Percentiles rank a stretch among this genome's conserved stretches.
These are phyloP conservation scores for Septoria linicola DNA, from an alignment of 2,329 filamentous ascomycete species.

Conservation along the genomic window DNA sequence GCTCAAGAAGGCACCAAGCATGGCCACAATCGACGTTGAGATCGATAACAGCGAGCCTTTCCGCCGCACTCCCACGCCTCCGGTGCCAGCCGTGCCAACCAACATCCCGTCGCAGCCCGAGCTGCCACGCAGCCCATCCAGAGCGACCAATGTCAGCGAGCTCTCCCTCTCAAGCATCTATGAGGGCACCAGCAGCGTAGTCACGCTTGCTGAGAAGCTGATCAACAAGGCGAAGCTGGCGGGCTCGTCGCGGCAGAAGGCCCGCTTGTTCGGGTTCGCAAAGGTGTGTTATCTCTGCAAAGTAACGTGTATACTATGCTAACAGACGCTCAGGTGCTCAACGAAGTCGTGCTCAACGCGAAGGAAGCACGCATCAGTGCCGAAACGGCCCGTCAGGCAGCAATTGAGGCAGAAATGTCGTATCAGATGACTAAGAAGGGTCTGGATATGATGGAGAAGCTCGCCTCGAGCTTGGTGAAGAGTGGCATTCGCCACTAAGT, in stretches of 20 bases:
- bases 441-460: slow-evolving; percentile 27
- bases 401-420: slow-evolving; percentile 27
- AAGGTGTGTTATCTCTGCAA: slow-evolving; percentile 18
- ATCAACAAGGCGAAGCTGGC: slow-evolving; percentile 18
- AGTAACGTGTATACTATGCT: not conserved
- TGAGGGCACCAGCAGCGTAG: slow-evolving; percentile 4
- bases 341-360: slow-evolving; percentile 29
- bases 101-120: not conserved
- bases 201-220: slow-evolving; percentile 14
- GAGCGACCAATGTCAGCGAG: slow-evolving; percentile 2
- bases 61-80: not conserved
- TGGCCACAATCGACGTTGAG: not conserved
- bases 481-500: not conserved
- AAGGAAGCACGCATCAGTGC: slow-evolving; percentile 31
- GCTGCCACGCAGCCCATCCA: not conserved
- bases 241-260: slow-evolving; percentile 5
- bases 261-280: slow-evolving; percentile 20
- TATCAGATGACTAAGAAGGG: slow-evolving; percentile 33
- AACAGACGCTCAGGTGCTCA: slow-evolving; percentile 18
- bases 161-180: slow-evolving; percentile 5
- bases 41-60: not conserved
- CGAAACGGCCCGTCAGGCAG: slow-evolving; percentile 30
- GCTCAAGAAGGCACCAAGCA: not conserved
- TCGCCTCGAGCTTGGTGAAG: slow-evolving; percentile 16
- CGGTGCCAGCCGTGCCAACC: not conserved